Evolutionary conservation across 176 grass and related monocot species (phyloP), one percentile per base, ranked within the genome.

Genomic region (Eleusine indica): DNA sequence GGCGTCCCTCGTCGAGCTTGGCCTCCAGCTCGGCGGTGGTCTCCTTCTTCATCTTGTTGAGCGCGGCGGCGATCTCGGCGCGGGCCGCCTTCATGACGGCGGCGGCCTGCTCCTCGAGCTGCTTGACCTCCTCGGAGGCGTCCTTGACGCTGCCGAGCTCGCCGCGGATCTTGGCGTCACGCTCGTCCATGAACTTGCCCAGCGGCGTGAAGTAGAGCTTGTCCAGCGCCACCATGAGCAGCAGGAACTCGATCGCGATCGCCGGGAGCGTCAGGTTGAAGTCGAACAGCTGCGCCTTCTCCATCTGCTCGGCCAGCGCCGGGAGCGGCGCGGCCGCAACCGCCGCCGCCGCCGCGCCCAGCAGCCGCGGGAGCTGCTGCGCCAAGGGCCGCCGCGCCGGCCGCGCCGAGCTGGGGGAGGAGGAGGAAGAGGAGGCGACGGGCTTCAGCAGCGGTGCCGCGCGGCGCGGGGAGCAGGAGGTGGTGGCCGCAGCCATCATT

Each of bases 41-140:
- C 89, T 99, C 93, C 86, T 99, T 99, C 93, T 96, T 99, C 96
- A 96, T 99, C 89, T 99, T 93, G 89, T 96, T 99, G 81, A 96
- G 91, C 73, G 96, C 93, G 0, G 93, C 96, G 7, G 96, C 91
- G 60, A 99, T 85, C 91, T 99, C 96, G 29, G 96, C 96, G 80
- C 93, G 91, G 12, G 96, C 93, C 0, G 96, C 96, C 77, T 90
- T 89, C 75, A 99, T 76, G 66, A 99, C 60, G 74, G 96, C 96
- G 29, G 62, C 81, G 0, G 91, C 93, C 80, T 94, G 85, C 44
- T 96, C 96, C 87, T 99, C 96, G 46, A 99, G 86, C 85, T 96
- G 83, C 87, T 91, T 91, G 79, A 99, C 93, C 89, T 99, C 96
- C 81, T 54, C 70, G 73, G 96, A 99, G 11, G 93, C 92, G 88